Evolutionary conservation across 2,329 filamentous ascomycete genomes (phyloP).

Genomic region (Fusarium floridanum): DNA sequence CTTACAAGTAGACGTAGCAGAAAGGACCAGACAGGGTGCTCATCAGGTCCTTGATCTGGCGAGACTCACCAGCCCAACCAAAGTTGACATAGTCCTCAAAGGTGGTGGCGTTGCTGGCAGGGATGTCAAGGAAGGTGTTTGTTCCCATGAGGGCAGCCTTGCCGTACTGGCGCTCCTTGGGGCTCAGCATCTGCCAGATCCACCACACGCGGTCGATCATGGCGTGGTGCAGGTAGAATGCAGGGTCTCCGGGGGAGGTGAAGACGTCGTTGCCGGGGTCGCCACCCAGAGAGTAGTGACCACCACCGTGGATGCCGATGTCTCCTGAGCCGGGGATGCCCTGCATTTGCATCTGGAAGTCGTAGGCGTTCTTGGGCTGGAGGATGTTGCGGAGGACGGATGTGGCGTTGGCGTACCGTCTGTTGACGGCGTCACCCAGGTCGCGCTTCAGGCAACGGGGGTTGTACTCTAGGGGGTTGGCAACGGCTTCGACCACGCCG

Average conservation of each 20-base stretch:
- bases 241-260: slow-evolving; percentile 54
- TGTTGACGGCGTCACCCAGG: slow-evolving; percentile 45
- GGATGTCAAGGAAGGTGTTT: slow-evolving; percentile 44
- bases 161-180: slow-evolving; percentile 39
- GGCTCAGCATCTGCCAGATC: slow-evolving; percentile 49
- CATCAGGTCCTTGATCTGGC: slow-evolving; percentile 50
- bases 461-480: slow-evolving; percentile 53
- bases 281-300: slow-evolving; percentile 56
- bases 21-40: slow-evolving; percentile 51
- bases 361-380: slow-evolving; percentile 50
- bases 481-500: slow-evolving; percentile 32
- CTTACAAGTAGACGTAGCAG: slow-evolving; percentile 51
- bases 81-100: slow-evolving; percentile 47
- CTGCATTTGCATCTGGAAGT: slow-evolving; percentile 63
- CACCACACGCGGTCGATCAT: slow-evolving; percentile 49
- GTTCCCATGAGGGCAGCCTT: slow-evolving; percentile 40
- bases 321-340: slow-evolving; percentile 45
- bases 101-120: slow-evolving; percentile 40
- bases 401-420: slow-evolving; percentile 42
- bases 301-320: slow-evolving; percentile 53
- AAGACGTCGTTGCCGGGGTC: slow-evolving; percentile 58
- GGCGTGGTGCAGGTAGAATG: slow-evolving; percentile 52
- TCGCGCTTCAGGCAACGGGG: slow-evolving; percentile 59
- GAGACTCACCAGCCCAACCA: slow-evolving; percentile 39
- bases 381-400: slow-evolving; percentile 55